A percentile compares a stretch with the other conserved stretches of the same genome.
These are phyloP conservation scores for Avena eriantha DNA, from an alignment of 176 grass and related monocot genomes.

Conservation along the genomic window DNA sequence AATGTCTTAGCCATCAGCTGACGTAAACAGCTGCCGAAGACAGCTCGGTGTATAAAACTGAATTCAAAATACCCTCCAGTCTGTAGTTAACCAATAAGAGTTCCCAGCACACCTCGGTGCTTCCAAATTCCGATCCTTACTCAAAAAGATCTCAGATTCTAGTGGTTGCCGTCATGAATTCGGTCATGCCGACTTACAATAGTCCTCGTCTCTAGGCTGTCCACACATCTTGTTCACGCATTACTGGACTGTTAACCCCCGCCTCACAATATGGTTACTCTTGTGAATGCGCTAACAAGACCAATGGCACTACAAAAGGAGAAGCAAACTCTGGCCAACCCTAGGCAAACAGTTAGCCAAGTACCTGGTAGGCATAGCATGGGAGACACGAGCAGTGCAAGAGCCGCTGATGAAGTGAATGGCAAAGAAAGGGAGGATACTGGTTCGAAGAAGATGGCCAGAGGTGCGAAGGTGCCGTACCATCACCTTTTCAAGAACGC, in stretches of 20 bases:
- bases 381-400: conserved; percentile 6
- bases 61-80: not conserved
- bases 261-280: not conserved
- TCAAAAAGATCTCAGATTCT: not conserved
- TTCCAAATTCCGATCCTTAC: not conserved
- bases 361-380: not conserved
- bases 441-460: not conserved
- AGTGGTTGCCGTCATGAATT: not conserved
- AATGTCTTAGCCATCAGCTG: not conserved
- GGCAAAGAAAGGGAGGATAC: not conserved
- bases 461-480: conserved; percentile 17
- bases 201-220: not conserved
- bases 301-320: conserved; percentile 22
- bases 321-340: no score
- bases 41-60: not conserved
- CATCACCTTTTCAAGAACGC: conserved; percentile 40
- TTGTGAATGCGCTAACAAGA: not conserved
- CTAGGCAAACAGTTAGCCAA: not conserved
- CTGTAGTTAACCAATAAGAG: not conserved
- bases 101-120: not conserved
- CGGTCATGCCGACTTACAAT: not conserved
- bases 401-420: not conserved
- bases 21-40: not conserved
- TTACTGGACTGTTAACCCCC: not conserved
- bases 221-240: not conserved